A percentile compares a stretch with the other conserved stretches of the same genome.
phyloP scores from a whole-genome alignment of 2,329 filamentous ascomycete species.

The Calonectria pseudoturangicola region DNA sequence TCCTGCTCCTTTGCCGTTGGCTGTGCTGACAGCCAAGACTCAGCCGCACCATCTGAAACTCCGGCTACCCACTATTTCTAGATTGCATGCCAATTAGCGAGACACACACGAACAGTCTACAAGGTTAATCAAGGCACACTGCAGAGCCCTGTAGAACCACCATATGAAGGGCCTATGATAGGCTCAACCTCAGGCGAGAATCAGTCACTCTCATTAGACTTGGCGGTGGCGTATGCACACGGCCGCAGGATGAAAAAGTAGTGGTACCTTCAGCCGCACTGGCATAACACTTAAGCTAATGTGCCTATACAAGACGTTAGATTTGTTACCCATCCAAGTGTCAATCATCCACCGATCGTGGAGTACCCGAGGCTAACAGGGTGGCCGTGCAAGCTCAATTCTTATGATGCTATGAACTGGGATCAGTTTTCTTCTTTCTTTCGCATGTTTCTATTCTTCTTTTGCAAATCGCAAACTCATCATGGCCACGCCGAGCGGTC shows the following conservation, averaged over 20 bases:
- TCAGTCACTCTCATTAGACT: background rate
- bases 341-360: background rate
- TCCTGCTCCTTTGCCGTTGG: background rate
- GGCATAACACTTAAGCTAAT: background rate
- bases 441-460: background rate
- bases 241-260: background rate
- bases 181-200: background rate
- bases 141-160: background rate
- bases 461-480: background rate
- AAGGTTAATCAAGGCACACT: background rate
- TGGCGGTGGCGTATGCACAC: background rate
- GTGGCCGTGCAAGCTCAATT: background rate
- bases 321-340: background rate
- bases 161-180: background rate
- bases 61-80: background rate
- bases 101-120: background rate
- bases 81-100: background rate
- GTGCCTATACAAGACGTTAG: background rate
- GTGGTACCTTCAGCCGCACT: background rate
- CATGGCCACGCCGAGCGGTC: background rate
- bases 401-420: background rate
- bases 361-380: background rate
- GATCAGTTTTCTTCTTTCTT: background rate
- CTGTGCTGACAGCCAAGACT: conserved; percentile 7
- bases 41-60: conserved; percentile 2